These are phyloP conservation scores for Suhomyces canberraensis DNA, from an alignment of 805 yeast species.

Conservation along the genomic window DNA sequence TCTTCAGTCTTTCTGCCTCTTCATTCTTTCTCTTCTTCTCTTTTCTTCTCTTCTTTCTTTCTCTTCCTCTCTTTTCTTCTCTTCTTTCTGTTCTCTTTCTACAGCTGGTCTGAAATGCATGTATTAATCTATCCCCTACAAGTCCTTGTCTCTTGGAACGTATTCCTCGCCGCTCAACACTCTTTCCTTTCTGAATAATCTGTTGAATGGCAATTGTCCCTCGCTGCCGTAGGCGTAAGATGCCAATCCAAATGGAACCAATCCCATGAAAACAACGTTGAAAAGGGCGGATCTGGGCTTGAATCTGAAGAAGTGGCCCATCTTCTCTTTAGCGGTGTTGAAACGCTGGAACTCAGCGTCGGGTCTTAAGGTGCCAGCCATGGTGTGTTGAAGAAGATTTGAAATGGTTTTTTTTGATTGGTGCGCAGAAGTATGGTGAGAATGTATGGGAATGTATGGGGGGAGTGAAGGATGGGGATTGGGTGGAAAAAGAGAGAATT, in stretches of 20 bases:
- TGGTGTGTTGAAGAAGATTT: slow-evolving; percentile 7
- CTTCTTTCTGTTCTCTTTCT: no score
- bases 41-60: no score
- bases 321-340: slow-evolving; percentile 40
- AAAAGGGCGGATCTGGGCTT: slow-evolving; percentile 36
- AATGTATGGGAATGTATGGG: no score
- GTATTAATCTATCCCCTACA: slow-evolving; percentile 26
- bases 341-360: slow-evolving; percentile 41
- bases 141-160: slow-evolving; percentile 44
- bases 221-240: slow-evolving; percentile 36
- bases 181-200: slow-evolving; percentile 34
- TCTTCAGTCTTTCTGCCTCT: no score
- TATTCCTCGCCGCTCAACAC: slow-evolving; percentile 36
- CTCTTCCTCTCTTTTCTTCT: no score
- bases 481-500: not conserved
- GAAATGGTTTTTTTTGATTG: slow-evolving; percentile 8
- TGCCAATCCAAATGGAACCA: slow-evolving; percentile 36
- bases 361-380: slow-evolving; percentile 45
- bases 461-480: not conserved
- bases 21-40: no score
- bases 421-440: not conserved
- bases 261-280: slow-evolving; percentile 35
- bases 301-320: slow-evolving; percentile 42
- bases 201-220: slow-evolving; percentile 32
- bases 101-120: no score